These are phyloP conservation scores for Neonectria punicea DNA, from an alignment of 2,329 filamentous ascomycete genomes.

Conservation along the genomic window DNA sequence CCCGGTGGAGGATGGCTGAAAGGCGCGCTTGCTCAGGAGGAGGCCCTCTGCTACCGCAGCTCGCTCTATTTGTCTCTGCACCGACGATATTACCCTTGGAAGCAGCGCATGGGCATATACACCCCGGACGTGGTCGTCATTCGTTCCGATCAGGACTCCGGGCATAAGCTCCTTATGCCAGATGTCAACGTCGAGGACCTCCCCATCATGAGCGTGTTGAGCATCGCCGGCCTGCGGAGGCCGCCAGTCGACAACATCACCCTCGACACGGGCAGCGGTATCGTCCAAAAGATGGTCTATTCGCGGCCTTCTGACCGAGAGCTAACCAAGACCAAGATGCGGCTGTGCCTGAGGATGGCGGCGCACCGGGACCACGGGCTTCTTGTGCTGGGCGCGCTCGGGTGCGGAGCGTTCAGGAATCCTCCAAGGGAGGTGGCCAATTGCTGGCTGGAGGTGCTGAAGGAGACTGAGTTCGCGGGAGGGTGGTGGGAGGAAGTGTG, in stretches of 20 bases:
- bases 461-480: slow-evolving; percentile 69
- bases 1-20: slow-evolving; percentile 73
- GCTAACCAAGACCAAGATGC: slow-evolving; percentile 71
- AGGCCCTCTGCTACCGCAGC: slow-evolving; percentile 73
- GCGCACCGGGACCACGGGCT: slow-evolving; percentile 65
- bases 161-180: slow-evolving; percentile 57
- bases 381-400: slow-evolving; percentile 74
- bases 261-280: slow-evolving; percentile 28
- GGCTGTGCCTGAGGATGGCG: slow-evolving; percentile 68
- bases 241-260: slow-evolving; percentile 48
- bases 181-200: slow-evolving; percentile 45
- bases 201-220: slow-evolving; percentile 69
- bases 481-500: slow-evolving; percentile 72
- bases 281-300: slow-evolving; percentile 51
- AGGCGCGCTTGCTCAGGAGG: slow-evolving; percentile 74
- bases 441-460: slow-evolving; percentile 71
- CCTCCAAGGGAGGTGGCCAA: slow-evolving; percentile 69
- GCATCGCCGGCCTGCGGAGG: slow-evolving; percentile 64
- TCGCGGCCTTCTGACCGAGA: slow-evolving; percentile 56
- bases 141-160: slow-evolving; percentile 58
- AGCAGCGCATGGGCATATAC: slow-evolving; percentile 64
- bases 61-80: slow-evolving; percentile 62
- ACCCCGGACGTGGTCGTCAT: slow-evolving; percentile 69
- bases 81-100: slow-evolving; percentile 63
- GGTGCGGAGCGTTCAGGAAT: slow-evolving; percentile 74